Evolutionary conservation across 768 basidiomycete species (phyloP).

Genomic region (Boletus bicolor): DNA sequence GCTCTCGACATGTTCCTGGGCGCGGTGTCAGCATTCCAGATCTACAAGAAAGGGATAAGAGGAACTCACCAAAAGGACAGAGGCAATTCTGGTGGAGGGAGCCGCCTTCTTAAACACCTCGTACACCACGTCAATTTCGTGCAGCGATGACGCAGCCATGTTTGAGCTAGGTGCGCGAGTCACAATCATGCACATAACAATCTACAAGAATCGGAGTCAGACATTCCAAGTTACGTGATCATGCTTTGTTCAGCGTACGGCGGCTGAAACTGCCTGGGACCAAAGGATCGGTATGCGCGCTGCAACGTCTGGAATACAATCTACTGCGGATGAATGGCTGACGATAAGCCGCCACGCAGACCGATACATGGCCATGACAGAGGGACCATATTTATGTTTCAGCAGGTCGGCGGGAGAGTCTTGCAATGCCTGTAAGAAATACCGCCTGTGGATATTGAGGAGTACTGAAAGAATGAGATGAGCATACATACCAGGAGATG

Average conservation of each 20-base stretch:
- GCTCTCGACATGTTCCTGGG: constrained; percentile 39
- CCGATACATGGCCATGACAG: constrained; percentile 69
- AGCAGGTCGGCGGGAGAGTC: constrained; percentile 56
- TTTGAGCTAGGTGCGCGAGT: constrained; percentile 48
- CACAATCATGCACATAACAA: constrained; percentile 56
- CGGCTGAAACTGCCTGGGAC: constrained; percentile 64
- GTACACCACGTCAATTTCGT: constrained; percentile 45
- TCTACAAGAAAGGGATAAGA: not conserved
- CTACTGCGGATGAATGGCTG: constrained; percentile 44
- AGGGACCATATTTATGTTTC: constrained; percentile 61
- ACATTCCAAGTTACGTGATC: not conserved
- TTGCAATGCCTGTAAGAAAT: constrained; percentile 64
- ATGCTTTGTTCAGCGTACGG: constrained; percentile 40
- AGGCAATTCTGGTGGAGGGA: constrained; percentile 43
- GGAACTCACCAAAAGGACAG: constrained; percentile 40
- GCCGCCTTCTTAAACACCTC: constrained; percentile 48
- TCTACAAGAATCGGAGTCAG: constrained; percentile 34
- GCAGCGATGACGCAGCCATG: constrained; percentile 45
- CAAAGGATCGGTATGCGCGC: constrained; percentile 52
- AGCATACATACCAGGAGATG: not conserved
- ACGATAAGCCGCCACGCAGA: constrained; percentile 66
- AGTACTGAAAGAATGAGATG: constrained; percentile 40
- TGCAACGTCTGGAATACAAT: constrained; percentile 38
- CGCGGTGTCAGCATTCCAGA: not conserved
- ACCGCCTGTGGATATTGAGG: constrained; percentile 62